Evolutionary conservation across 2,329 filamentous ascomycete species (phyloP).

Genomic region (Penicillium sp.): DNA sequence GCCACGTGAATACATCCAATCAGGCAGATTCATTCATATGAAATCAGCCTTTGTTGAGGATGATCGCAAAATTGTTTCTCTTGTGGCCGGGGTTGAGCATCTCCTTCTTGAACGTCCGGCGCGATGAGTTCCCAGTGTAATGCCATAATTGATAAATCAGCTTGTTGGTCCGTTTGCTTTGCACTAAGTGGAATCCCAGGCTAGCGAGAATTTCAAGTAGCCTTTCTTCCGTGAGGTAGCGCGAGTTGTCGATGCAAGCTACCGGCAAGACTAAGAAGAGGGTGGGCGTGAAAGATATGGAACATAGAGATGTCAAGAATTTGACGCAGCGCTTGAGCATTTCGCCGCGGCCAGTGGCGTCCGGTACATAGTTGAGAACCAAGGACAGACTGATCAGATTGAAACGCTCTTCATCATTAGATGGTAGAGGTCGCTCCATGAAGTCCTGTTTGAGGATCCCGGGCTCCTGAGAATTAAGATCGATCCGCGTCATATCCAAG

Average conservation of each 20-base stretch:
- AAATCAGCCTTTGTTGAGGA: slow-evolving; percentile 45
- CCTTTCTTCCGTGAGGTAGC: slow-evolving; percentile 72
- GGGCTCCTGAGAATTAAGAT: slow-evolving; percentile 78
- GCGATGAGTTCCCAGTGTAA: slow-evolving; percentile 35
- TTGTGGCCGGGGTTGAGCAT: slow-evolving; percentile 68
- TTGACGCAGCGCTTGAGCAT: slow-evolving; percentile 74
- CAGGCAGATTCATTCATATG: background rate
- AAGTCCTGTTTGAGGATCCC: slow-evolving; percentile 84
- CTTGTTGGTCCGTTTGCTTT: slow-evolving; percentile 72
- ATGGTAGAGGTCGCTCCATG: slow-evolving; percentile 76
- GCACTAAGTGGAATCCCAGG: slow-evolving; percentile 64
- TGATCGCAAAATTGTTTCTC: slow-evolving; percentile 88
- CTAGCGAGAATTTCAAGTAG: slow-evolving; percentile 68
- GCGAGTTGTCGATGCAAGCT: slow-evolving; percentile 81
- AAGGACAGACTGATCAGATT: slow-evolving; percentile 88
- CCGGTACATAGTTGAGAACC: slow-evolving; percentile 90
- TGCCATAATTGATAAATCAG: slow-evolving; percentile 87
- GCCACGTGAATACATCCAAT: background rate
- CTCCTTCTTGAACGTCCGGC: slow-evolving; percentile 59
- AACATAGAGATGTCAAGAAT: slow-evolving; percentile 53
- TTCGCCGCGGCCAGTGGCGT: slow-evolving; percentile 66
- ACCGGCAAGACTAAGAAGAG: slow-evolving; percentile 87
- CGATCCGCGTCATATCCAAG: slow-evolving; percentile 76
- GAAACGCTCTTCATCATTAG: slow-evolving; percentile 58
- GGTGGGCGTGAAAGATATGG: slow-evolving; percentile 41